These are phyloP conservation scores for Annona squamosa DNA, from an alignment of 164 flowering plant species.

Conservation along the genomic window DNA sequence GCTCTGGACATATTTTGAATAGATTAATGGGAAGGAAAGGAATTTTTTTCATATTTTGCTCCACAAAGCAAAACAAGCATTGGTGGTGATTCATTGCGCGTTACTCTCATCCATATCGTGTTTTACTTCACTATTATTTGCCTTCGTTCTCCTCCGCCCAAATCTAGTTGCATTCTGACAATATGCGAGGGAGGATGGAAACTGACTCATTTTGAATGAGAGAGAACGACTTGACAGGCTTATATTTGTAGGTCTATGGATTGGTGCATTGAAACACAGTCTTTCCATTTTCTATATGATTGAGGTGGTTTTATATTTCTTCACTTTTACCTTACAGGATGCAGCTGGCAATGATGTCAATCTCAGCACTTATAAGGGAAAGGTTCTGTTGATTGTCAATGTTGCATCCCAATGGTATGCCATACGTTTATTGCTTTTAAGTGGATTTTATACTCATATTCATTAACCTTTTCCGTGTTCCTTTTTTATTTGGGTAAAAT, in stretches of 20 bases:
- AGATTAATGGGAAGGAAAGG: too few species aligned
- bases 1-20: too few species aligned
- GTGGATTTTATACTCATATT: background rate
- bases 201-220: too few species aligned
- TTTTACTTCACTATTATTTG: too few species aligned
- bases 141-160: too few species aligned
- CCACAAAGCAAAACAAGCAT: too few species aligned
- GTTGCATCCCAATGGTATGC: slow-evolving; percentile 70
- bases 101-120: too few species aligned
- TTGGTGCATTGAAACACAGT: background rate
- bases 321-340: slow-evolving; percentile 34
- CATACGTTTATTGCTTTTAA: background rate
- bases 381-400: slow-evolving; percentile 64
- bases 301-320: background rate
- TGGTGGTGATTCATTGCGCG: too few species aligned
- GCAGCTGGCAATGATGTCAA: slow-evolving; percentile 64
- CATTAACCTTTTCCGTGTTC: background rate
- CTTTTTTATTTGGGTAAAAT: background rate
- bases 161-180: too few species aligned
- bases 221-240: background rate
- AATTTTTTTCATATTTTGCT: too few species aligned
- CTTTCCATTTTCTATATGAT: background rate
- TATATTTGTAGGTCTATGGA: background rate
- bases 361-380: slow-evolving; percentile 63
- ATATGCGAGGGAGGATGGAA: too few species aligned